Evolutionary conservation across 2,329 filamentous ascomycete genomes (phyloP).

Genomic region (Stemphylium vesicarium): DNA sequence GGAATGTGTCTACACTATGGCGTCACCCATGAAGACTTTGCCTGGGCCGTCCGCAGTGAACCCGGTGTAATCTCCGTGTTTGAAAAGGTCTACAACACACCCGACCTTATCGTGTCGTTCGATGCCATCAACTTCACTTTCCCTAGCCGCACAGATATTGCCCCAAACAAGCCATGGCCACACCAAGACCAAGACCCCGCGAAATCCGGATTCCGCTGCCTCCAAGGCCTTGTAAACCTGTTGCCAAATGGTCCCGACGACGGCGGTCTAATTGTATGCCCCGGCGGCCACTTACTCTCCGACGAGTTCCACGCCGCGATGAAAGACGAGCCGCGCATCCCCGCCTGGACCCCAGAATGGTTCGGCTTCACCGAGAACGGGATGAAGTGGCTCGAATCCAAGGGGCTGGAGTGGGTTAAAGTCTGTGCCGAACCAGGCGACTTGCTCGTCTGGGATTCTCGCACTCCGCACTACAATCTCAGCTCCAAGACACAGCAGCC

Average conservation of each 20-base stretch:
- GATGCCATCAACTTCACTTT: slow-evolving; percentile 49
- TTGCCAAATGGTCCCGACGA: slow-evolving; percentile 46
- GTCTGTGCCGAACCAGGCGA: slow-evolving; percentile 53
- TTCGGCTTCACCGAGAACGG: slow-evolving; percentile 42
- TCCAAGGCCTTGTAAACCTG: slow-evolving; percentile 60
- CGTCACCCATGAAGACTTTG: slow-evolving; percentile 51
- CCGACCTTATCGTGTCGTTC: slow-evolving; percentile 49
- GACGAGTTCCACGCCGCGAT: slow-evolving; percentile 40
- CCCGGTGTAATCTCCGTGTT: slow-evolving; percentile 42
- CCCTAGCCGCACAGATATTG: slow-evolving; percentile 33
- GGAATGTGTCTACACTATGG: slow-evolving; percentile 40
- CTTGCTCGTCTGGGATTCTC: slow-evolving; percentile 52
- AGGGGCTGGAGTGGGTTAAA: slow-evolving; percentile 50
- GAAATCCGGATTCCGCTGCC: slow-evolving; percentile 57
- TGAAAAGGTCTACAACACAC: slow-evolving; percentile 42
- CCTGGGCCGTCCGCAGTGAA: slow-evolving; percentile 50
- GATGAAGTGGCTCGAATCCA: slow-evolving; percentile 52
- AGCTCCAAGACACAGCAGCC: slow-evolving; percentile 34
- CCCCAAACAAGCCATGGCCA: slow-evolving; percentile 42
- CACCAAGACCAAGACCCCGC: slow-evolving; percentile 40
- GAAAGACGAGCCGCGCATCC: slow-evolving; percentile 36
- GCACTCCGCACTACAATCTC: slow-evolving; percentile 49
- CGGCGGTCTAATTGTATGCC: slow-evolving; percentile 47
- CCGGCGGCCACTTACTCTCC: slow-evolving; percentile 38
- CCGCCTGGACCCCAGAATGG: slow-evolving; percentile 43